Evolutionary conservation across 192 early-diverging fungal genomes (phyloP).

Genomic region (Entomortierella parvispora): DNA sequence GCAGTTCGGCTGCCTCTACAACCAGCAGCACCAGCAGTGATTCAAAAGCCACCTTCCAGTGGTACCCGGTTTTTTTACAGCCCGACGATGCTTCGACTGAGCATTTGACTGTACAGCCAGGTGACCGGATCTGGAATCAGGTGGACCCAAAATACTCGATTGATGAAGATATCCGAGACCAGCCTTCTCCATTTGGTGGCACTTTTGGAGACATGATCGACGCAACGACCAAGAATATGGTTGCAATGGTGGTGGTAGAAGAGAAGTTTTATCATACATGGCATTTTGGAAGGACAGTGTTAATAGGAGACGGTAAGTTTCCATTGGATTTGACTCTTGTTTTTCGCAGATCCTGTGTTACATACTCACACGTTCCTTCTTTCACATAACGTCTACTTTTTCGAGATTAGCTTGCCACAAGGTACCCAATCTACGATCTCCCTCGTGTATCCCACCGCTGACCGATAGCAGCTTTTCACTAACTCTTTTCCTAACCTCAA

Average conservation of each 20-base stretch:
- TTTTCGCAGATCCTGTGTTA: background rate
- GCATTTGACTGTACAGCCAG: constrained; percentile 11
- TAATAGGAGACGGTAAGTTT: constrained; percentile 39
- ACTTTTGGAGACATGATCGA: constrained; percentile 38
- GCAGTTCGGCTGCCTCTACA: too few relatives aligned
- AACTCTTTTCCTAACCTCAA: background rate
- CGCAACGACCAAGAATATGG: constrained; percentile 28
- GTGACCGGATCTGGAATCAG: constrained; percentile 23
- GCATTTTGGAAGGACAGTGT: constrained; percentile 42
- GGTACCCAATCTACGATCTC: too few relatives aligned
- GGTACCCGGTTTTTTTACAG: background rate
- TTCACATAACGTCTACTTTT: too few relatives aligned
- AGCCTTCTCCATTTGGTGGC: constrained; percentile 26
- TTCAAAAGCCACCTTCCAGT: background rate
- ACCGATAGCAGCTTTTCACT: background rate
- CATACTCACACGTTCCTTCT: background rate
- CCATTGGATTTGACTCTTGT: background rate
- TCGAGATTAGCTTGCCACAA: constrained; percentile 46
- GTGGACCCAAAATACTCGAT: constrained; percentile 24
- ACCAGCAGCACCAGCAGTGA: too few relatives aligned
- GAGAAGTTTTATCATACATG: constrained; percentile 46
- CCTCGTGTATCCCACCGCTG: too few relatives aligned
- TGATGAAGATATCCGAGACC: constrained; percentile 32
- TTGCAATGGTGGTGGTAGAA: constrained; percentile 24
- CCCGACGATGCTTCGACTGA: background rate